Percentiles rank a stretch among this genome's conserved stretches.
phyloP scores from a whole-genome alignment of 257 asterid species.

The Solanum dulcamara region DNA sequence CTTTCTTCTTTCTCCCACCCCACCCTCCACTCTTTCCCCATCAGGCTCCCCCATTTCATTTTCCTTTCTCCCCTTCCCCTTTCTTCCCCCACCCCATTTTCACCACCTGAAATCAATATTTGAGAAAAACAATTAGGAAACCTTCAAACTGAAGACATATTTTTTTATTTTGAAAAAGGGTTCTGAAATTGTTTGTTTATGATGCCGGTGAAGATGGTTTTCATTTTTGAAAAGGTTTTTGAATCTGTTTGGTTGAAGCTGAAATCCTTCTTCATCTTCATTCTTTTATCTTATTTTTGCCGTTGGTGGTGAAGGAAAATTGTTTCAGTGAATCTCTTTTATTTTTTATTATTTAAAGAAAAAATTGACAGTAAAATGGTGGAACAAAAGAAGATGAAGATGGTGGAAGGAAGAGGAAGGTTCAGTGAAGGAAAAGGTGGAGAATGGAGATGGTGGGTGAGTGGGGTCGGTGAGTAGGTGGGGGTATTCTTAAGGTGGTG shows the following conservation, averaged over 20 bases:
- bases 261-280: neutral
- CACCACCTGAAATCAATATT: neutral
- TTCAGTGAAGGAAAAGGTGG: neutral
- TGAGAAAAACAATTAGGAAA: neutral
- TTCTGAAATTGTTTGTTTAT: neutral
- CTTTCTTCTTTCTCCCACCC: neutral
- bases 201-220: neutral
- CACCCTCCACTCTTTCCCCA: neutral
- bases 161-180: neutral
- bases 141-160: neutral
- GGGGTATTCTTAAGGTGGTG: neutral
- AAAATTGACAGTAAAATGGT: neutral
- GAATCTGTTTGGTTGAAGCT: neutral
- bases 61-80: neutral
- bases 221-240: neutral
- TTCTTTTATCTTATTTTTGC: neutral
- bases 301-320: neutral
- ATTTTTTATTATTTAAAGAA: neutral
- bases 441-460: neutral
- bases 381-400: neutral
- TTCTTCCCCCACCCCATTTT: neutral
- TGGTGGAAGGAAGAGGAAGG: neutral
- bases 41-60: neutral
- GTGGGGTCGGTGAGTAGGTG: neutral
- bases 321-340: neutral